phyloP scores from a whole-genome alignment of 1,284 basidiomycete species.

The Tremellales sp. region DNA sequence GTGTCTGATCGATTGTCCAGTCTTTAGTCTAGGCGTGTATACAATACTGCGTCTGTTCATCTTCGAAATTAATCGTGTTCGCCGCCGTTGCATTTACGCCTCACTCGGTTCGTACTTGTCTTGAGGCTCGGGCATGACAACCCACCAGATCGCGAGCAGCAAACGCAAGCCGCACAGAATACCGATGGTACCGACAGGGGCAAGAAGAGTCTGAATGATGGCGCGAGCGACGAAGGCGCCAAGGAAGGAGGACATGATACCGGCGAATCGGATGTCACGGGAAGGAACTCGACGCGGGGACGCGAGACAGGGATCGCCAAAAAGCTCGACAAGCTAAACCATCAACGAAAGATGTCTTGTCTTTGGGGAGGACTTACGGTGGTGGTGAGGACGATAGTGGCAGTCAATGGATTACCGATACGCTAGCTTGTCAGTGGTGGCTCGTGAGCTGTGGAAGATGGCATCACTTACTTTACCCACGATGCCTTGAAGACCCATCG shows the following conservation, averaged over 20 bases:
- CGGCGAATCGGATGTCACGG: conserved; percentile 68
- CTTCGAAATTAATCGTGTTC: too few species aligned
- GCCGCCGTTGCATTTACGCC: too few species aligned
- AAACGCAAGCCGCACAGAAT: not conserved
- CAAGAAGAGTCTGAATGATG: not conserved
- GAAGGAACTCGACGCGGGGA: conserved; percentile 52
- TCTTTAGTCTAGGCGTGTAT: too few species aligned
- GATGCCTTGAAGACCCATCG: conserved; percentile 66
- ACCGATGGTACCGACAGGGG: not conserved
- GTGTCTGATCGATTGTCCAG: too few species aligned
- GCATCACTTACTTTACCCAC: conserved; percentile 57
- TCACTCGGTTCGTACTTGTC: not conserved
- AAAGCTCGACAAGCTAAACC: conserved; percentile 66
- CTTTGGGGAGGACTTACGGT: conserved; percentile 41
- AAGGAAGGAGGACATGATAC: conserved; percentile 62
- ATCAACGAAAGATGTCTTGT: not conserved
- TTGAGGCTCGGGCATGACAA: not conserved
- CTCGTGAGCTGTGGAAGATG: not conserved
- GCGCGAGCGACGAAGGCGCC: conserved; percentile 68
- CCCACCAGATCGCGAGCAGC: not conserved
- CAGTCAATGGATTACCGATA: conserved; percentile 65
- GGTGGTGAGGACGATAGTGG: conserved; percentile 56
- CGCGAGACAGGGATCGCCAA: conserved; percentile 69
- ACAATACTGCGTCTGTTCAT: too few species aligned
- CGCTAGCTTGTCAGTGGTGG: conserved; percentile 14